These are phyloP conservation scores for Aureobasidium musti DNA, from an alignment of 2,329 filamentous ascomycete species.

Conservation along the genomic window DNA sequence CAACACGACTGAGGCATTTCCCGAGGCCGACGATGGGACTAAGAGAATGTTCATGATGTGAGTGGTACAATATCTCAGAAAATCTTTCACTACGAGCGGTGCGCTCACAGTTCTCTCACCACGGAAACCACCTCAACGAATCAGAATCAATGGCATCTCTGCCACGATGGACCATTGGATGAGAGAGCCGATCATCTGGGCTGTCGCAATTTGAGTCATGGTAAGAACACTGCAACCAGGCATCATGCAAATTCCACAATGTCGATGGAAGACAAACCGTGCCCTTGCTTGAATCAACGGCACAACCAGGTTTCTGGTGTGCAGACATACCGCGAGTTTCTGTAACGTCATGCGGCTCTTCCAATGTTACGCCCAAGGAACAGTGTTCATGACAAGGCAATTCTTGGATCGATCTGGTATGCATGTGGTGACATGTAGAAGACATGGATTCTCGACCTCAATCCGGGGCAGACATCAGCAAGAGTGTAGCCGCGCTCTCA, in stretches of 20 bases:
- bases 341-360: background rate
- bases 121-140: background rate
- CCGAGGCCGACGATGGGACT: too few relatives aligned
- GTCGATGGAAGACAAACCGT: background rate
- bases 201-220: background rate
- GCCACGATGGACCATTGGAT: background rate
- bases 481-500: background rate
- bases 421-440: background rate
- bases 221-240: background rate
- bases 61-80: background rate
- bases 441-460: background rate
- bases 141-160: background rate
- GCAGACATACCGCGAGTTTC: background rate
- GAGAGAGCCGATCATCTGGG: background rate
- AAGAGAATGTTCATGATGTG: too few relatives aligned
- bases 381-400: background rate
- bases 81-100: background rate
- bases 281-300: conserved; percentile 11
- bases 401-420: background rate
- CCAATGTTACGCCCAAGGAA: background rate
- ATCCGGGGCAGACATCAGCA: conserved; percentile 4
- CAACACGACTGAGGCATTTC: background rate
- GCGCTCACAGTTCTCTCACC: background rate
- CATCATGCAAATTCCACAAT: conserved; percentile 7
- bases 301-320: conserved; percentile 3